Evolutionary conservation across 441 rosid genomes (phyloP), one percentile per base, ranked within the genome.

Genomic region (Lepidium campestre): DNA sequence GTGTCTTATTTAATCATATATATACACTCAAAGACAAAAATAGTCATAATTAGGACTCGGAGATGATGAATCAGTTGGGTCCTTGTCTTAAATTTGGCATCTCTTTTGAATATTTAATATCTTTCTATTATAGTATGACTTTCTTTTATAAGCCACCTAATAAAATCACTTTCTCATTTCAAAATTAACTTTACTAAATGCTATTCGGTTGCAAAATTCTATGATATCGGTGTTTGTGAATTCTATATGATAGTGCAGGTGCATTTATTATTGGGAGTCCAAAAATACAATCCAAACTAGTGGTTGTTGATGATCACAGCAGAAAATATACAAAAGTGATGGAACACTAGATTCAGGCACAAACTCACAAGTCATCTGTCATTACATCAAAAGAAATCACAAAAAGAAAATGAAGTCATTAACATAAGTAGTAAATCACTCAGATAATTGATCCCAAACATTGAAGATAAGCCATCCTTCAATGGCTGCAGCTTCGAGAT

Each of bases 391-490:
- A 19, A 3, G 3, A 48, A 48, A 27, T 7, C 31, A 27, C 31
- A 6, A 45, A 25, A 45, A n/a, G 1, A 3, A 37, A 48, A 0
- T 3, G 42, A 7, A 20, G n/a, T 15, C 25, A 35, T 4, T 37
- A 52, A 27, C 6, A 5, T 18, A 37, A 11, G 29, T 8, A 59
- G 40, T 12, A 20, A 12, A n/a, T 63, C 47, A 65, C 48, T 65
- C 55, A 1, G 61, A 57, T 22, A 72, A 23, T 10, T 72, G 61
- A 48, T 72, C 66, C 71, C 71, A 72, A 19, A 72, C 76, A 40
- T 65, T 72, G 66, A 17, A 50, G 66, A 65, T 72, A 19, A 72
- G 71, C 76, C 76, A 72, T 7, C 76, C 76, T 72, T 72, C 76
- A 50, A 65, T 72, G 6, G 76, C 66, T 32, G 71, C 76, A 65